phyloP scores from a whole-genome alignment of 805 yeast genomes.

The Cyberlindnera euphorbiae region DNA sequence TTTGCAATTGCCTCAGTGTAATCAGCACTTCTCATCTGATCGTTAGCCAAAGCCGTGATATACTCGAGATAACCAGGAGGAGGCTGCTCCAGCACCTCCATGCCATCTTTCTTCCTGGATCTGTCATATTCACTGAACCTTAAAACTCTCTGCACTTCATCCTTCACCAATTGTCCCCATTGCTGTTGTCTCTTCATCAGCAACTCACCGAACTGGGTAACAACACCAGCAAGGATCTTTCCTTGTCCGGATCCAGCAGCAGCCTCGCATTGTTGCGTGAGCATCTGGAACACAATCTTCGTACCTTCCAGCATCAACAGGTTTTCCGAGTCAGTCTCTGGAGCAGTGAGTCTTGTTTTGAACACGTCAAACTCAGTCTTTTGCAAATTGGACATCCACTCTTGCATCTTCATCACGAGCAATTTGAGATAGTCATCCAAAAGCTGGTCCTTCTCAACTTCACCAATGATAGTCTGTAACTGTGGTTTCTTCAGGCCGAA shows the following conservation, averaged over 20 bases:
- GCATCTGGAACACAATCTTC: constrained; percentile 72
- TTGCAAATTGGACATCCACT: constrained; percentile 75
- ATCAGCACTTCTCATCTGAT: constrained; percentile 69
- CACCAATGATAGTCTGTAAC: constrained; percentile 57
- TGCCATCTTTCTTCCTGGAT: constrained; percentile 19
- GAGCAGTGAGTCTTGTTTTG: constrained; percentile 61
- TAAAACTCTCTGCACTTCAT: constrained; percentile 42
- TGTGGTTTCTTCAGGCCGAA: constrained; percentile 45
- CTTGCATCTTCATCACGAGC: constrained; percentile 67
- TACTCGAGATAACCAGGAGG: constrained; percentile 81
- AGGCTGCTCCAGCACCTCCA: constrained; percentile 36
- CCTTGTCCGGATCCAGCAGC: constrained; percentile 85
- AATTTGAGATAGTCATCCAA: constrained; percentile 75
- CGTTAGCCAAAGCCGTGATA: constrained; percentile 77
- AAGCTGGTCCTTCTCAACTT: constrained; percentile 64
- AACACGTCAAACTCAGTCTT: constrained; percentile 65
- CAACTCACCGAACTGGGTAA: constrained; percentile 61
- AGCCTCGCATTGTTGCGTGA: constrained; percentile 84
- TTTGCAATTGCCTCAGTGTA: constrained; percentile 66
- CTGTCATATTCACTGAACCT: constrained; percentile 18
- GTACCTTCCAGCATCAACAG: constrained; percentile 69
- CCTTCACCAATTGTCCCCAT: constrained; percentile 53
- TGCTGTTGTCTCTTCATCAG: constrained; percentile 55
- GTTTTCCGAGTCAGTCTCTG: constrained; percentile 65
- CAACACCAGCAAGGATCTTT: constrained; percentile 71